Percentiles rank a stretch among this genome's conserved stretches.
Conservation (phyloP, 306 rosid species). For the Malus domestica region ASM211411v1 NC_041798.1:2305501-2306000, state of each 20-base stretch:
- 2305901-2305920: background rate
- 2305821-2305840: background rate
- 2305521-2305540: too few relatives aligned
- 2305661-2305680: background rate
- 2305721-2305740: background rate
- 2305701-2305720: background rate
- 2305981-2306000: fast-evolving
- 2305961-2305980: background rate
- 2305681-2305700: background rate
- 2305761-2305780: background rate
- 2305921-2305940: background rate
- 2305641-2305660: too few relatives aligned
- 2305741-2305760: background rate
- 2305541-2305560: too few relatives aligned
- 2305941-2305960: background rate
- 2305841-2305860: too few relatives aligned
- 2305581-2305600: background rate
- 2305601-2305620: background rate
- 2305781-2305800: background rate
- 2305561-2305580: too few relatives aligned
- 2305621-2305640: background rate
- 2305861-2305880: background rate
- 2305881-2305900: background rate
- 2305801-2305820: too few relatives aligned
- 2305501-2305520: too few relatives aligned